Base-by-base conservation (phyloP, 2,329 filamentous ascomycete species). In the Fusarium guadeloupense region DNA sequence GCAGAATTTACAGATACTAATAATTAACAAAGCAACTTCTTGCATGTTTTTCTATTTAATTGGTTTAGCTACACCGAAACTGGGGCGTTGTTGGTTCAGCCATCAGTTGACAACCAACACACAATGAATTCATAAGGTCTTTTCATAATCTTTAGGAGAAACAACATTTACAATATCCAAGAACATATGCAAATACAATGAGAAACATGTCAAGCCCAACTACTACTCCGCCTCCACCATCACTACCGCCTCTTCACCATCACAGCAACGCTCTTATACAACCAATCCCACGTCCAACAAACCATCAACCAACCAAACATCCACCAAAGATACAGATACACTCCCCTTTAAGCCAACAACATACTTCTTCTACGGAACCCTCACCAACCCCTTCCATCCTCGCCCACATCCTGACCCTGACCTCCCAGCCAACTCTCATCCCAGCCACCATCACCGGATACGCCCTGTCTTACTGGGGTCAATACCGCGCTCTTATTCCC, bases 401-500 rank as follows among this genome's bases (percentile, higher is more conserved):
- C 46, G 13, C 35, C 28, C 41, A 40, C 42, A 30, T 47, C 26
- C 30, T 54, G 9, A 19, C 33, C 23, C 41, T 44, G 21, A 16
- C 51, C 30, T 34, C 28, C 44, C 25, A 58, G 19, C 38, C 42
- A 42, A 59, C 43, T 23, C 54, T 47, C 43, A 28, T 37, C 42
- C 46, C 38, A 42, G 50, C 31, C 38, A 40, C 25, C 13, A 46
- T 49, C 38, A 50, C 54, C 19, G 30, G 44, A 40, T 41, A 54
- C 42, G 25, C 44, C 25, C 38, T 45, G n/a, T 41, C 34, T 9
- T 39, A 21, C 20, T 44, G 21, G 37, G 45, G 31, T 13, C 38
- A 46, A 34, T 48, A 46, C 35, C 30, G 33, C 21, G 31, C 39
- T 31, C 39, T 55, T n/a, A 28, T 48, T 43, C 42, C 43, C 26